A percentile compares a stretch with the other conserved stretches of the same genome.
Evolutionary conservation across 2,329 filamentous ascomycete species (phyloP).

Genomic region (Mycogone perniciosa): DNA sequence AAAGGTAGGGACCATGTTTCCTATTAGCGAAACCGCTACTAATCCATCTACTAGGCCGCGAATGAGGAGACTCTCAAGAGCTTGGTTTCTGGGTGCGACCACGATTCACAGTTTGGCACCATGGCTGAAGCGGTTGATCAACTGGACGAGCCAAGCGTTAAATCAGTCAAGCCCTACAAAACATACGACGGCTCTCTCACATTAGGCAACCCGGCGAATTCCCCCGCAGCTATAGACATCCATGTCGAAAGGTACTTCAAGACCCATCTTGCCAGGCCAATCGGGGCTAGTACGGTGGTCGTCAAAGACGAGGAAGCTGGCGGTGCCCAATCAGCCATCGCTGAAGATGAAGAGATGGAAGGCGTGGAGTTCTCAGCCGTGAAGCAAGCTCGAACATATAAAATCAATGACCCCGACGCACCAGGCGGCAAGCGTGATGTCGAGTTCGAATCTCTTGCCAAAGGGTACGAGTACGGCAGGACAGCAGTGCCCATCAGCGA

Average conservation of each 20-base stretch:
- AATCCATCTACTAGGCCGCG: conserved; percentile 28
- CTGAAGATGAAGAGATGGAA: conserved; percentile 40
- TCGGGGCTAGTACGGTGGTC: conserved; percentile 72
- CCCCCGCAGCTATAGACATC: conserved; percentile 70
- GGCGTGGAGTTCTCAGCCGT: conserved; percentile 60
- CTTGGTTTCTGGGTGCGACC: conserved; percentile 58
- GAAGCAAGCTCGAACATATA: conserved; percentile 73
- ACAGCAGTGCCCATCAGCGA: conserved; percentile 86
- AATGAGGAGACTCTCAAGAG: conserved; percentile 66
- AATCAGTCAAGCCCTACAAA: conserved; percentile 66
- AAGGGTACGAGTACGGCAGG: conserved; percentile 87
- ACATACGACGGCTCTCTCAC: conserved; percentile 75
- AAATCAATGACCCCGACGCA: conserved; percentile 66
- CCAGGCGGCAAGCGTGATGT: conserved; percentile 78
- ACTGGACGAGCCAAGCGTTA: conserved; percentile 69
- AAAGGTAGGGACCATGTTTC: conserved; percentile 50
- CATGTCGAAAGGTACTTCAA: conserved; percentile 87
- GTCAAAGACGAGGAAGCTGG: conserved; percentile 42
- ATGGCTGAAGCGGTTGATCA: conserved; percentile 79
- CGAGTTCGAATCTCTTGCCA: conserved; percentile 75
- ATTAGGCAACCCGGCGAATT: conserved; percentile 69
- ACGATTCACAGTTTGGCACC: conserved; percentile 68
- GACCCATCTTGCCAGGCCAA: conserved; percentile 68
- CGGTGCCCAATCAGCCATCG: conserved; percentile 43
- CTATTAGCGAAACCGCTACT: not conserved